A percentile compares a stretch with the other conserved stretches of the same genome.
Evolutionary conservation across 169 alveolate species (phyloP).

Genomic region (Ichthyophthirius multifiliis): DNA sequence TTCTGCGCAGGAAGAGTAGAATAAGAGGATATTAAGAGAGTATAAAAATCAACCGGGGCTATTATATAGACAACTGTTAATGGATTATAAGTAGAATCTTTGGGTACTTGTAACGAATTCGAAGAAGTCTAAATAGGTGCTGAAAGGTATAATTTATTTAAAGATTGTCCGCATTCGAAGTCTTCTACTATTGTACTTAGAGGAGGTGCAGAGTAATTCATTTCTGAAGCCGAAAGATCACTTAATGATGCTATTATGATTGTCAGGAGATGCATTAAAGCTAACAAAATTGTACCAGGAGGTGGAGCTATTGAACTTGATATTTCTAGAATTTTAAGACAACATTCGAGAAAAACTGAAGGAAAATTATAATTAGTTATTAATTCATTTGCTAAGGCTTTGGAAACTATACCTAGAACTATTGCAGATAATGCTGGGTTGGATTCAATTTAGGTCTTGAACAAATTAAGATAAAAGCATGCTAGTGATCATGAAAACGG

Average conservation of each 20-base stretch:
- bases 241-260: constrained; percentile 97
- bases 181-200: constrained; percentile 94
- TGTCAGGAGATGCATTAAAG: constrained; percentile 92
- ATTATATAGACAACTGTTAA: constrained; percentile 92
- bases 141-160: constrained; percentile 96
- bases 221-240: constrained; percentile 97
- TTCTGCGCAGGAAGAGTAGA: constrained; percentile 97
- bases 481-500: constrained; percentile 74
- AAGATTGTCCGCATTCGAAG: constrained; percentile 89
- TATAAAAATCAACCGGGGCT: constrained; percentile 97
- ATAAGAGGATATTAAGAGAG: constrained; percentile 92
- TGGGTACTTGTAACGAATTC: constrained; percentile 95
- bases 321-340: constrained; percentile 80
- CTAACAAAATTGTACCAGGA: constrained; percentile 94
- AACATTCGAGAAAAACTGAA: constrained; percentile 76
- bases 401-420: constrained; percentile 95
- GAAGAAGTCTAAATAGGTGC: constrained; percentile 97
- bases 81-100: constrained; percentile 87
- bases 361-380: constrained; percentile 94
- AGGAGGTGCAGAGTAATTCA: constrained; percentile 98
- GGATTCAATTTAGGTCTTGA: constrained; percentile 93
- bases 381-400: constrained; percentile 93
- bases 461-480: constrained; percentile 93
- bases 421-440: constrained; percentile 97
- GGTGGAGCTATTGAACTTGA: constrained; percentile 98